phyloP scores from a whole-genome alignment of 208 protist species.

The Crithidia fasciculata region DNA sequence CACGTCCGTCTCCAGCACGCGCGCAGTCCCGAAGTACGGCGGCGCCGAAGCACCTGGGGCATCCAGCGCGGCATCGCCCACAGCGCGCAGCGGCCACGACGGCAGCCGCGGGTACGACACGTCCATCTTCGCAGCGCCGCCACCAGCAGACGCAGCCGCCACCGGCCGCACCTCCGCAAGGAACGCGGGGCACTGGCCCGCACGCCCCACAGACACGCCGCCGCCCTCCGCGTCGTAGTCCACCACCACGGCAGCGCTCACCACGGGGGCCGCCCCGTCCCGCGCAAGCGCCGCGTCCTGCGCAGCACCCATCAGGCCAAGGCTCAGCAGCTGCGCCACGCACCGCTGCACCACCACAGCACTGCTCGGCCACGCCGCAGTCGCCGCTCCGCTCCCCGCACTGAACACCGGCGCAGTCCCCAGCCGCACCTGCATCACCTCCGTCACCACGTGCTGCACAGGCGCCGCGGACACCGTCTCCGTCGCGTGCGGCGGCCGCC shows the following conservation, averaged over 20 bases:
- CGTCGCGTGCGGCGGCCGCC: neutral
- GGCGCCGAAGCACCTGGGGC: neutral
- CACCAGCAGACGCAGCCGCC: neutral
- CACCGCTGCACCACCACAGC: slow-evolving; percentile 1
- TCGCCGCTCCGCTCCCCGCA: neutral
- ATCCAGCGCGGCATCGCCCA: neutral
- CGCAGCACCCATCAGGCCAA: neutral
- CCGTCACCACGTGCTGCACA: neutral
- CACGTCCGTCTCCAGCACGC: slow-evolving; percentile 6
- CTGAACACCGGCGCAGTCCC: neutral
- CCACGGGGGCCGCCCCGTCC: neutral
- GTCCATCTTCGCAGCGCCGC: neutral
- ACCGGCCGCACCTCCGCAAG: slow-evolving; percentile 7
- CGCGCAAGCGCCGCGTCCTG: neutral
- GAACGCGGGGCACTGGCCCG: slow-evolving; percentile 3
- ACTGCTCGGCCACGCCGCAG: neutral
- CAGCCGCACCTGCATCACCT: neutral
- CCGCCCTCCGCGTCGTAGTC: neutral
- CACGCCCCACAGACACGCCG: neutral
- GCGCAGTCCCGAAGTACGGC: slow-evolving; percentile 20
- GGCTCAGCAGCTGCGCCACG: neutral
- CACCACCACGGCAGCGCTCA: slow-evolving; percentile 2
- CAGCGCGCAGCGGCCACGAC: slow-evolving; percentile 6
- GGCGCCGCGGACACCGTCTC: neutral
- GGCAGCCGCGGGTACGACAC: slow-evolving; percentile 17